phyloP scores from a whole-genome alignment of 208 protist species.

The Borovskyia barvae region DNA sequence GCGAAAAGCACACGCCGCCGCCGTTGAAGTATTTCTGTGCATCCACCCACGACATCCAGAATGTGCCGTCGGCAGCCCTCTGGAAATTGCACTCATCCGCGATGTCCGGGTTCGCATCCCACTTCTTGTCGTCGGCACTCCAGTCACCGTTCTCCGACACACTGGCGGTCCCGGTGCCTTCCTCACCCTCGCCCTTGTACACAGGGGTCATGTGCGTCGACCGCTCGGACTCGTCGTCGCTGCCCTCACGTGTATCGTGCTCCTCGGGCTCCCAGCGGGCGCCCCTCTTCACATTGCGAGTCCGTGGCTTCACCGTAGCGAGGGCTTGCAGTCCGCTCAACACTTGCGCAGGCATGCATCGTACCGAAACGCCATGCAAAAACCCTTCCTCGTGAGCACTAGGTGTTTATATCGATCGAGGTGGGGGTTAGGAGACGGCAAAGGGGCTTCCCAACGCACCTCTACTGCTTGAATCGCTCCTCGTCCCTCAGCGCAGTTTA shows the following conservation, averaged over 20 bases:
- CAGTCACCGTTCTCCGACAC: conserved; percentile 76
- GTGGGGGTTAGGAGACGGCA: no score
- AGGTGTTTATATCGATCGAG: no score
- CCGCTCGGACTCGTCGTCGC: conserved; percentile 71
- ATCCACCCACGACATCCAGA: conserved; percentile 86
- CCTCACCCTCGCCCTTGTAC: conserved; percentile 40
- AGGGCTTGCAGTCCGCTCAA: not conserved
- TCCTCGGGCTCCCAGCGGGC: conserved; percentile 60
- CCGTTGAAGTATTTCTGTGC: conserved; percentile 84
- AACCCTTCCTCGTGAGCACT: no score
- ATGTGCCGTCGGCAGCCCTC: conserved; percentile 51
- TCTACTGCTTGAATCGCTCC: no score
- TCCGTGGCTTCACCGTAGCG: conserved; percentile 39
- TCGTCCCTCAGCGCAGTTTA: no score
- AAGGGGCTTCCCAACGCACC: no score
- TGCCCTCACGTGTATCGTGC: conserved; percentile 42
- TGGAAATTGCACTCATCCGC: conserved; percentile 62
- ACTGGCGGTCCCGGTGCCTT: conserved; percentile 3
- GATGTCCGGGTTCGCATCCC: conserved; percentile 72
- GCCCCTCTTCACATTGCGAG: conserved; percentile 29
- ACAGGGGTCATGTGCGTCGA: conserved; percentile 39
- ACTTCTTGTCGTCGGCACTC: conserved; percentile 67
- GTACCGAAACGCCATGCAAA: not conserved
- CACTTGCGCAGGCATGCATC: not conserved
- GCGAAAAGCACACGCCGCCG: conserved; percentile 75